phyloP scores from a whole-genome alignment of 2,329 filamentous ascomycete genomes.

The Canariomyces notabilis region DNA sequence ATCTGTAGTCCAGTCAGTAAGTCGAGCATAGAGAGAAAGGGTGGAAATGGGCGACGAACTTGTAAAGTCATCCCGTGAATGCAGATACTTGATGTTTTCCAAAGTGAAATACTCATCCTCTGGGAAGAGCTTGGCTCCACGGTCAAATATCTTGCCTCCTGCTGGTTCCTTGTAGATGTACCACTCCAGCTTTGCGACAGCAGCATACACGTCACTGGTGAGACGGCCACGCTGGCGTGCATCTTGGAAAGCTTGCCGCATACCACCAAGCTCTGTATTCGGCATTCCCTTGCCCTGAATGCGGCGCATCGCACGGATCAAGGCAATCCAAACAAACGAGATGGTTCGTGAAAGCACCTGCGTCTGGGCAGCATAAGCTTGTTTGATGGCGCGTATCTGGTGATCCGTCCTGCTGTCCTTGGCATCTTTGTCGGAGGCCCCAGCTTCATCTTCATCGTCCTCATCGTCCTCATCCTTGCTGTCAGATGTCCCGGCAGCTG shows the following conservation, averaged over 20 bases:
- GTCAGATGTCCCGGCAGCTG: conserved; percentile 18
- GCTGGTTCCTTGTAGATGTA: conserved; percentile 93
- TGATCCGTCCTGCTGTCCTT: conserved; percentile 58
- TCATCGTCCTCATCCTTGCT: conserved; percentile 31
- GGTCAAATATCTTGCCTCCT: conserved; percentile 92
- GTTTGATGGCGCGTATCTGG: conserved; percentile 56
- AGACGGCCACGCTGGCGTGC: conserved; percentile 82
- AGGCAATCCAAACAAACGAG: conserved; percentile 89
- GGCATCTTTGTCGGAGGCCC: conserved; percentile 35
- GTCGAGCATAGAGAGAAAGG: background rate
- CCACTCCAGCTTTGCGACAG: conserved; percentile 87
- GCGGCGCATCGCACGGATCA: conserved; percentile 89
- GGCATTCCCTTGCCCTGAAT: conserved; percentile 78
- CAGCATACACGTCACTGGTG: conserved; percentile 91
- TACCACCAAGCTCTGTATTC: conserved; percentile 56
- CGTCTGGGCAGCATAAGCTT: conserved; percentile 67
- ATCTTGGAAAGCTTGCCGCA: conserved; percentile 83
- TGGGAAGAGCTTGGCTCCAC: conserved; percentile 87
- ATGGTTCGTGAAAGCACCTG: conserved; percentile 77
- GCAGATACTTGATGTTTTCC: conserved; percentile 92
- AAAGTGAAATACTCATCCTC: conserved; percentile 90
- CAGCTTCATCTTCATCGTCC: conserved; percentile 49
- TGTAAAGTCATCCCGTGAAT: conserved; percentile 86
- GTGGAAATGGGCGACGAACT: conserved; percentile 61
- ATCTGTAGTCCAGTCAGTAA: conserved; percentile 50